A percentile compares a stretch with the other conserved stretches of the same genome.
phyloP scores from a whole-genome alignment of 1,284 basidiomycete genomes.

The Coniferiporia sulphurascens region DNA sequence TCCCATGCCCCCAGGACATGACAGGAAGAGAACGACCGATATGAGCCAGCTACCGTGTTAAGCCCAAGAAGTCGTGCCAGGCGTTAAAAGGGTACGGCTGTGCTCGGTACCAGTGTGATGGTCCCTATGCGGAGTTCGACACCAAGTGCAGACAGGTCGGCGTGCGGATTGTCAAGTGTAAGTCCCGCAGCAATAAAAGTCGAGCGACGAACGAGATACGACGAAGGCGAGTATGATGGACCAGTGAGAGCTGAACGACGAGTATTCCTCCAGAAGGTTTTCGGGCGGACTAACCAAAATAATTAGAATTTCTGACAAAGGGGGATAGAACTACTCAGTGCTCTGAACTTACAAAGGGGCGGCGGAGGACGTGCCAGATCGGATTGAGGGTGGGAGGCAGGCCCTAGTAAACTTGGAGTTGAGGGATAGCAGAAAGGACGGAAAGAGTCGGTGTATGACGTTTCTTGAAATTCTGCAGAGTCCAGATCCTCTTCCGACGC shows the following conservation, averaged over 20 bases:
- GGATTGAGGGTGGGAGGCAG: slow-evolving; percentile 29
- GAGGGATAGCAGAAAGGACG: slow-evolving; percentile 21
- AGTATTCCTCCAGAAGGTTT: slow-evolving; percentile 68
- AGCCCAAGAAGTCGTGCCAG: background rate
- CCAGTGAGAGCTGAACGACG: slow-evolving; percentile 58
- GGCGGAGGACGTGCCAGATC: slow-evolving; percentile 54
- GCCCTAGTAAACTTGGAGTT: background rate
- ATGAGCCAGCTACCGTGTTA: background rate
- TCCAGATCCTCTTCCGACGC: slow-evolving; percentile 14
- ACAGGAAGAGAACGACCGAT: background rate
- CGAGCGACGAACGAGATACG: slow-evolving; percentile 62
- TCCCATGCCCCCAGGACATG: background rate
- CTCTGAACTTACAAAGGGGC: slow-evolving; percentile 48
- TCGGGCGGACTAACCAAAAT: slow-evolving; percentile 47
- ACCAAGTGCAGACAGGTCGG: slow-evolving; percentile 61
- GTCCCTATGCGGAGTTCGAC: slow-evolving; percentile 54
- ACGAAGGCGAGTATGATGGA: slow-evolving; percentile 62
- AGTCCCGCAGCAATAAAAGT: slow-evolving; percentile 71
- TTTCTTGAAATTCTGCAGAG: slow-evolving; percentile 23
- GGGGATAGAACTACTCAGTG: background rate
- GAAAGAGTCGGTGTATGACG: slow-evolving; percentile 28
- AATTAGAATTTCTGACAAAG: background rate
- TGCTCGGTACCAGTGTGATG: slow-evolving; percentile 34
- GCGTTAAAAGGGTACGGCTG: slow-evolving; percentile 22
- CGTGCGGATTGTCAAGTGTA: slow-evolving; percentile 50